Evolutionary conservation across 2,329 filamentous ascomycete genomes (phyloP), one percentile per base, ranked within the genome.

Genomic region (Pseudocercospora cruenta): DNA sequence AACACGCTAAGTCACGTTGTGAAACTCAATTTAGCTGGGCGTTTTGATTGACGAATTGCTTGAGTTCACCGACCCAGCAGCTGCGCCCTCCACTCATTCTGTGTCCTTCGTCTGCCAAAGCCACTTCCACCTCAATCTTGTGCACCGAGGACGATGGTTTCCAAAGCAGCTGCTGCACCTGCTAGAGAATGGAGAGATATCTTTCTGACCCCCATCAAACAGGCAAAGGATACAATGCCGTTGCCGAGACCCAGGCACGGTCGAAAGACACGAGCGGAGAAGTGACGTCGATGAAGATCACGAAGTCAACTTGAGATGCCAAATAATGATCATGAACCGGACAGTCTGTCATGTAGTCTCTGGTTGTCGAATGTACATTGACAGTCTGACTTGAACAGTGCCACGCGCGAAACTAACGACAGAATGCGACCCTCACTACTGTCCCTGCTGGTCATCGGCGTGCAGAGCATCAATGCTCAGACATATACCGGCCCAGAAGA

Each of bases 401-500:
- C 4, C n/a, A 10, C n/a, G n/a, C n/a, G 7, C 49, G 7, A 4
- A 3, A 28, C 21, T 5, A 6, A 14, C 3, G 12, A 39, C 3
- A 39, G 14, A 39, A 54, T 54, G 51, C 51, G 51, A 31, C 14
- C 24, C 51, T 54, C 51, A 8, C 9, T 54, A 4, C 51, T 54
- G 9, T 31, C 24, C 5, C 12, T 28, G 9, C n/a, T 43, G 28
- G 21, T 24, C 19, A 19, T 21, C 7, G 10, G 57, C 33, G 7
- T 45, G 39, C 28, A 36, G 39, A 16, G 0, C 19, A 43, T 45
- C 57, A 16, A 14, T 12, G 57, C 58, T 26, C 63, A 65, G 45
- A 54, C n/a, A n/a, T 65, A 54, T 31, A 24, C 45, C 21, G 63
- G 64, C 19, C 64, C 62, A 21, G 33, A 68, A 58, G 71, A 73